Conservation (phyloP, 2,329 filamentous ascomycete genomes). For the Grosmannia penicillata region DNA sequence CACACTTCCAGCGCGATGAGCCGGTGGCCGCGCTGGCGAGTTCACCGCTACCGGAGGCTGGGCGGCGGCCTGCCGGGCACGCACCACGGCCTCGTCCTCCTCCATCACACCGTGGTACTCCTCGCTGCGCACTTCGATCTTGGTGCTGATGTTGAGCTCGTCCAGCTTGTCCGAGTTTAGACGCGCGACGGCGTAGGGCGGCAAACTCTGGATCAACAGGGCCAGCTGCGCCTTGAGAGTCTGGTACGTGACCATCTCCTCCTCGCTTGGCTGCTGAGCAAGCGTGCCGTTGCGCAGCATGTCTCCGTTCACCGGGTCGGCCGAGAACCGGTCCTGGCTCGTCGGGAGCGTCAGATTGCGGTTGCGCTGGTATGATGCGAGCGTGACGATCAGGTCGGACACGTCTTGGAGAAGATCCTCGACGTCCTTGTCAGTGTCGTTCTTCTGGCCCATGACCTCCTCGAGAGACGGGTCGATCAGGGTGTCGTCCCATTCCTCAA, state of each 20-base stretch:
- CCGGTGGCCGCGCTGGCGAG: slow-evolving; percentile 16
- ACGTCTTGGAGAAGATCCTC: slow-evolving; percentile 61
- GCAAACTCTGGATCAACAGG: slow-evolving; percentile 58
- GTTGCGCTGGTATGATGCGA: slow-evolving; percentile 67
- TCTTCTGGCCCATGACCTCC: slow-evolving; percentile 34
- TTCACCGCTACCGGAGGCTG: slow-evolving; percentile 15
- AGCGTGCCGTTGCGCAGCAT: slow-evolving; percentile 52
- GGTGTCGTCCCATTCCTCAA: slow-evolving; percentile 43
- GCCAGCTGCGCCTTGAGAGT: slow-evolving; percentile 61
- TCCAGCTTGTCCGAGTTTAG: slow-evolving; percentile 75
- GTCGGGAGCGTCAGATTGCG: slow-evolving; percentile 56
- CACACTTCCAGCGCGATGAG: slow-evolving; percentile 18
- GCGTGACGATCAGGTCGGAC: slow-evolving; percentile 60
- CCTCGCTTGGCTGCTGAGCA: slow-evolving; percentile 47
- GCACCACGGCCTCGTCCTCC: slow-evolving; percentile 55
- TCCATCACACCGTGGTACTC: slow-evolving; percentile 71
- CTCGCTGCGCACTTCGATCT: slow-evolving; percentile 56
- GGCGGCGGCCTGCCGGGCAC: slow-evolving; percentile 13
- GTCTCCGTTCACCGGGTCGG: slow-evolving; percentile 50
- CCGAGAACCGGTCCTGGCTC: slow-evolving; percentile 43
- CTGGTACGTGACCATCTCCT: slow-evolving; percentile 49
- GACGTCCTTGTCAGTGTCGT: slow-evolving; percentile 41
- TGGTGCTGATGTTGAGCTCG: slow-evolving; percentile 68
- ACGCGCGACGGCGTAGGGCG: slow-evolving; percentile 75
- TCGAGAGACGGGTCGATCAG: slow-evolving; percentile 43